Base-by-base conservation (phyloP, 345 rosid species). In the Mallotus nudiflorus region DNA sequence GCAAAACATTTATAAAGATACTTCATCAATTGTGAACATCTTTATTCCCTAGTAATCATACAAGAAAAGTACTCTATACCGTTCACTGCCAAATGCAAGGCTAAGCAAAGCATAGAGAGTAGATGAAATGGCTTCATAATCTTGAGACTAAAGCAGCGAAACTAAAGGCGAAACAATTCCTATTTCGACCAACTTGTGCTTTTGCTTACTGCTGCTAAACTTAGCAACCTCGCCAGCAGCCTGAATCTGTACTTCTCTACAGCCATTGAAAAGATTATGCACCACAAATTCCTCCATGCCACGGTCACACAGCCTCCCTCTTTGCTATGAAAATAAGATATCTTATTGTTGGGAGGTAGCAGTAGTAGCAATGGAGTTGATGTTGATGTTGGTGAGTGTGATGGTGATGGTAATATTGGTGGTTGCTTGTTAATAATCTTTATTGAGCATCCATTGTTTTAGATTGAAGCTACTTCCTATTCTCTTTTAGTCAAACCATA, bases 391-490 rank as follows among this genome's bases (percentile, higher is more conserved):
- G 85, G n/a, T n/a, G n/a, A n/a, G n/a, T n/a, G 27, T 35, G 64
- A 65, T 52, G 37, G 25, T 35, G 64, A 65, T 52, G 37, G 35
- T 29, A 67, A 15, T 39, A 49, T 58, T 50, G 86, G 80, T 86
- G 73, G 65, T 75, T 83, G 91, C 95, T 87, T 68, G 74, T 71
- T 80, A 72, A n/a, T n/a, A n/a, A 73, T 68, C 83, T 77, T 72
- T 84, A 84, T 81, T 50, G 83, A 87, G 91, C 65, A 90, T 90
- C 94, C 87, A 80, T 89, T 88, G 93, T 88, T 90, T 90, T 82
- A 86, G 67, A 49, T 52, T 58, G 91, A 92, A 90, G 98, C 91
- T 90, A 90, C 77, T 82, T 79, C 58, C 64, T 65, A 52, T 78
- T 65, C 78, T 72, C 61, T 79, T 31, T 45, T 29, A 27, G 42